phyloP scores from a whole-genome alignment of 2,329 filamentous ascomycete genomes.

The Tolypocladium capitatum region DNA sequence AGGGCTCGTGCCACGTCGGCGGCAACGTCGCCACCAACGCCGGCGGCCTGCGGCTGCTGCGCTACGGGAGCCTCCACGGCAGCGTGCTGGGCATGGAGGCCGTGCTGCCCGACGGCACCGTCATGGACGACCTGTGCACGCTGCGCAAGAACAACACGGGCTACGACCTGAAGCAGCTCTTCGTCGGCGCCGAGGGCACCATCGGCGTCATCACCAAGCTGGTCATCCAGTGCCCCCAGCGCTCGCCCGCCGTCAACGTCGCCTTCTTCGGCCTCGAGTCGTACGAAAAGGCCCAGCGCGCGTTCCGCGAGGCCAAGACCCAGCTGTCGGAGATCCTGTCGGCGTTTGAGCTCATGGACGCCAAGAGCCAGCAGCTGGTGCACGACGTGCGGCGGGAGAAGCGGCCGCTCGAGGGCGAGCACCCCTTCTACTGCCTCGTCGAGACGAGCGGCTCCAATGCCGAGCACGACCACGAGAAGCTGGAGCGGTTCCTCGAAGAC shows the following conservation, averaged over 20 bases:
- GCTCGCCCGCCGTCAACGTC: constrained; percentile 80
- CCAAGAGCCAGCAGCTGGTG: constrained; percentile 65
- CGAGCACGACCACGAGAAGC: constrained; percentile 87
- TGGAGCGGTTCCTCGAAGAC: constrained; percentile 79
- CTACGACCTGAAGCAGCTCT: constrained; percentile 92
- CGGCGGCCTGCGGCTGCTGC: constrained; percentile 74
- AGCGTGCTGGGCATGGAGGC: constrained; percentile 86
- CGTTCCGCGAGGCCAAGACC: constrained; percentile 78
- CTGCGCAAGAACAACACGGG: constrained; percentile 98
- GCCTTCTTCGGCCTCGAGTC: constrained; percentile 87
- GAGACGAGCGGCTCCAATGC: constrained; percentile 92
- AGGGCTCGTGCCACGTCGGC: constrained; percentile 92
- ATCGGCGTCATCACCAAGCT: constrained; percentile 88
- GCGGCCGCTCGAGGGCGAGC: constrained; percentile 65
- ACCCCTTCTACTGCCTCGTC: constrained; percentile 92
- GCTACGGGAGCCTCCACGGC: constrained; percentile 90
- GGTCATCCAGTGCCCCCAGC: constrained; percentile 78
- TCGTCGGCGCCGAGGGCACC: constrained; percentile 91
- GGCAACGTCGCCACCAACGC: constrained; percentile 95
- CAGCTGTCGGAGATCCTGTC: constrained; percentile 92
- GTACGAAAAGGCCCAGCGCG: constrained; percentile 75
- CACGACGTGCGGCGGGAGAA: constrained; percentile 62
- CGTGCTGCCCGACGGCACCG: constrained; percentile 83
- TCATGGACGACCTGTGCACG: constrained; percentile 77
- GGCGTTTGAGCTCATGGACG: constrained; percentile 96